Evolutionary conservation across 345 rosid genomes (phyloP).

Genomic region (Lepidium didymum): DNA sequence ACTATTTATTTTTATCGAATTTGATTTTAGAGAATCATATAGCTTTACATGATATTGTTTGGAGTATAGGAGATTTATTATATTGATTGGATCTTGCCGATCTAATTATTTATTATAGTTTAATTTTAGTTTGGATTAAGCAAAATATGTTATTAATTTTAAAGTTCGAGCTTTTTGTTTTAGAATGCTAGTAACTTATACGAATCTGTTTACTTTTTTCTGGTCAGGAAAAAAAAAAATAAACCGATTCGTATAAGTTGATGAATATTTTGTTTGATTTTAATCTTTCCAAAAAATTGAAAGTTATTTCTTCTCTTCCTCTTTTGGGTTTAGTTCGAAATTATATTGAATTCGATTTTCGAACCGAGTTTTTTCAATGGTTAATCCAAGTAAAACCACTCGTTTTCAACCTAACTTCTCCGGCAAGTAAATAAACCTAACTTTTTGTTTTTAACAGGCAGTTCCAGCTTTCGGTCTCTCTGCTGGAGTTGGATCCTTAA

Average conservation of each 20-base stretch:
- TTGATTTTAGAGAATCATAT: too few relatives aligned
- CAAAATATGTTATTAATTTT: neutral
- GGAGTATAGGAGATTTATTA: too few relatives aligned
- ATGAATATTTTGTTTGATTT: neutral
- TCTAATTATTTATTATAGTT: neutral
- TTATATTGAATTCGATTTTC: neutral
- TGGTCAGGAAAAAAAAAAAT: too few relatives aligned
- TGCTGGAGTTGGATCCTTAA: conserved; percentile 55
- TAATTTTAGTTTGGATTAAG: neutral
- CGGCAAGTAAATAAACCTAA: conserved; percentile 10
- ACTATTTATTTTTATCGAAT: too few relatives aligned
- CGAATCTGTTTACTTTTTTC: too few relatives aligned
- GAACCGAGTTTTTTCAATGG: neutral
- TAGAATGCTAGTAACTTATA: neutral
- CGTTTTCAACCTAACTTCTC: neutral
- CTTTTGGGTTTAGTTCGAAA: neutral
- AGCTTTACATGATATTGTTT: too few relatives aligned
- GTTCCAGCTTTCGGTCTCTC: conserved; percentile 59
- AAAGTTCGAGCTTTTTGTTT: neutral
- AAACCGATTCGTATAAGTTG: too few relatives aligned
- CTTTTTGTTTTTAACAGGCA: conserved; percentile 30
- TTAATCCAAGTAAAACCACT: neutral
- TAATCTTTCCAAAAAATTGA: neutral
- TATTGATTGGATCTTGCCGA: too few relatives aligned
- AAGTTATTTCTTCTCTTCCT: neutral